These are phyloP conservation scores for Berberis vulgaris DNA, from an alignment of 164 flowering plant species.

Conservation along the genomic window DNA sequence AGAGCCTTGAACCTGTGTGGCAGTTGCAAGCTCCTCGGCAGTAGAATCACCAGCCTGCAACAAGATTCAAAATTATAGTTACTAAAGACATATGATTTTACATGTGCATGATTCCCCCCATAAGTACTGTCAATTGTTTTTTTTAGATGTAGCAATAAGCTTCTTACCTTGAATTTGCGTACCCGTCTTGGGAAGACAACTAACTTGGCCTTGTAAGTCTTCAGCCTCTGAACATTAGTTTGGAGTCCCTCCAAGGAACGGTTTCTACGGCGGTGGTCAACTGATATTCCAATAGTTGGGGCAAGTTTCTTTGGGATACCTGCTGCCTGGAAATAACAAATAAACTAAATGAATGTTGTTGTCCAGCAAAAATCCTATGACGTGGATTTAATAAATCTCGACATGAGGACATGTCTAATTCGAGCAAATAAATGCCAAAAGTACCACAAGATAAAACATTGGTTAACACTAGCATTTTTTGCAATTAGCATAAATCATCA, in stretches of 20 bases:
- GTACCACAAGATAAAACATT: too few species aligned
- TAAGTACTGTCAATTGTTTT: background rate
- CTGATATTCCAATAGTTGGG: conserved; percentile 71
- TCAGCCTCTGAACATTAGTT: conserved; percentile 66
- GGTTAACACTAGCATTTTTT: too few species aligned
- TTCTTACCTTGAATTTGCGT: conserved; percentile 53
- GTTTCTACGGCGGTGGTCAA: conserved; percentile 69
- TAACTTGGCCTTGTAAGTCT: conserved; percentile 75
- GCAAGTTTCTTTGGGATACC: conserved; percentile 77
- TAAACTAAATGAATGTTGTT: background rate
- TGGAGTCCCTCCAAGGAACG: conserved; percentile 71
- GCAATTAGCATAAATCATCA: too few species aligned
- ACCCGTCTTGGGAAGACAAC: conserved; percentile 81
- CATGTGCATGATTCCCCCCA: background rate
- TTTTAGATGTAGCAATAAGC: background rate
- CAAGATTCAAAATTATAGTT: background rate
- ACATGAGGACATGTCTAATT: background rate
- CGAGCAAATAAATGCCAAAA: background rate
- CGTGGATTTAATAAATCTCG: background rate
- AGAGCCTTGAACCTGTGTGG: conserved; percentile 36
- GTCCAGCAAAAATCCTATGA: background rate
- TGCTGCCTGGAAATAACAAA: conserved; percentile 41
- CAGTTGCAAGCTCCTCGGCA: conserved; percentile 36
- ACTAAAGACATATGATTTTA: background rate
- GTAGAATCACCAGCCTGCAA: conserved; percentile 39